Base-by-base conservation (phyloP, 176 grass and related monocot genomes). In the Eragrostis nindensis region DNA sequence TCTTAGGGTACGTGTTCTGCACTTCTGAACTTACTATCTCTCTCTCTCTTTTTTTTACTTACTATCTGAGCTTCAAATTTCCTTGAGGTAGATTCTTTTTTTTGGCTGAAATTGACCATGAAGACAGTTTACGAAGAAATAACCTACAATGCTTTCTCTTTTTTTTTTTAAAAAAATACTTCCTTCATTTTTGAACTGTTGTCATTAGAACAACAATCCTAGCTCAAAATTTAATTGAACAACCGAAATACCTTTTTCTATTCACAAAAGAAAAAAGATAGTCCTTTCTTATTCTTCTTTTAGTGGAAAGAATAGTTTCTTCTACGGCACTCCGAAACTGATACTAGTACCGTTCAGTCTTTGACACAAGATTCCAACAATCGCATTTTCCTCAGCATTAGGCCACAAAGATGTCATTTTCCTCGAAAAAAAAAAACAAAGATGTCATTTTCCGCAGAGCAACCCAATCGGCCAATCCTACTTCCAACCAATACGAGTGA, bases 1-100 rank as follows among this genome's bases (percentile, higher is more conserved):
- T 15, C 92, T 99, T 49, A 89, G 86, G 88, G 96, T 99, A 89
- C n/a, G 62, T 50, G 50, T 21, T 21, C 41, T 27, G 2, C 5
- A 42, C 87, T 29, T 67, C 9, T 19, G 0, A 54, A 14, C 0
- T 38, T 27, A 57, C 32, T 53, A 1, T 29, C 11, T 40, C 26
- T n/a, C 3, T 0, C 4, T 15, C 3, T 49, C 14, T 16, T 13
- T 77, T 32, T 5, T 6, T 66, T 38, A 66, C 43, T 63, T n/a
- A n/a, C 16, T 74, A 22, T 41, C 9, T 80, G 54, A 63, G 43
- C 64, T 45, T 25, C 38, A 25, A 5, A 64, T 82, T 64, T 53
- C 55, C 18, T 38, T 0, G 8, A n/a, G 14, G 32, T 10, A n/a
- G n/a, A n/a, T n/a, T n/a, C n/a, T n/a, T n/a, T n/a, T n/a, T n/a